Percentiles rank a stretch among this genome's conserved stretches.
Conservation (phyloP, 495 filamentous ascomycete species). For the Hamigera avellanea region DNA sequence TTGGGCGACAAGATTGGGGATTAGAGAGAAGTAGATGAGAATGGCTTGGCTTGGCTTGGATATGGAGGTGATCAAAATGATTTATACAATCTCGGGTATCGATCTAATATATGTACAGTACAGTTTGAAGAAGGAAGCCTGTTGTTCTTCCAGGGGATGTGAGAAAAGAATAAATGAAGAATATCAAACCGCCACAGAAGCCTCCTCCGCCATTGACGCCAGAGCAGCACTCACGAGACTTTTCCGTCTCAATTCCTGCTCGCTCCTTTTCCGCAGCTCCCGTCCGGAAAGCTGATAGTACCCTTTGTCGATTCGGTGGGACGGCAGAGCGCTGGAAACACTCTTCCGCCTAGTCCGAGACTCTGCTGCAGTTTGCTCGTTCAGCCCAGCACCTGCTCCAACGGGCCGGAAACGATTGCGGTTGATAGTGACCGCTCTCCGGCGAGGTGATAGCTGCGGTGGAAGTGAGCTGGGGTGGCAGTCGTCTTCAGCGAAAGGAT, state of each 20-base stretch:
- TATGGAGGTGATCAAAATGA: too few species aligned
- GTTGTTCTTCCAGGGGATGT: too few species aligned
- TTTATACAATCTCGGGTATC: too few species aligned
- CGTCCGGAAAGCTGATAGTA: slow-evolving; percentile 16
- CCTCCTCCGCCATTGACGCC: slow-evolving; percentile 19
- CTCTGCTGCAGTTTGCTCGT: slow-evolving; percentile 3
- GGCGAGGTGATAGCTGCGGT: slow-evolving; percentile 20
- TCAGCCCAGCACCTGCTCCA: neutral
- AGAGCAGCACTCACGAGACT: slow-evolving; percentile 35
- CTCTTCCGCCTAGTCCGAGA: slow-evolving; percentile 20
- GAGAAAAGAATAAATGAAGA: too few species aligned
- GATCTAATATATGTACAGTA: too few species aligned
- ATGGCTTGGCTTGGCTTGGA: too few species aligned
- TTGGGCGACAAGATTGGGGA: too few species aligned
- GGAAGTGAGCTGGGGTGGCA: slow-evolving; percentile 36
- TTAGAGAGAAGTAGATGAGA: too few species aligned
- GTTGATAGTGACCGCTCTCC: slow-evolving; percentile 14
- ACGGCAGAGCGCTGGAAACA: slow-evolving; percentile 10
- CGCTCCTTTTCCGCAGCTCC: slow-evolving; percentile 25
- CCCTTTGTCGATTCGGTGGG: slow-evolving; percentile 29
- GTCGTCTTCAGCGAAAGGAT: slow-evolving; percentile 16
- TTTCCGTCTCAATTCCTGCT: slow-evolving; percentile 29
- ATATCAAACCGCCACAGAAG: too few species aligned
- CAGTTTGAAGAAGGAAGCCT: too few species aligned
- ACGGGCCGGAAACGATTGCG: slow-evolving; percentile 17